Evolutionary conservation across 2,329 filamentous ascomycete genomes (phyloP).

Genomic region (Alternaria infectoria): DNA sequence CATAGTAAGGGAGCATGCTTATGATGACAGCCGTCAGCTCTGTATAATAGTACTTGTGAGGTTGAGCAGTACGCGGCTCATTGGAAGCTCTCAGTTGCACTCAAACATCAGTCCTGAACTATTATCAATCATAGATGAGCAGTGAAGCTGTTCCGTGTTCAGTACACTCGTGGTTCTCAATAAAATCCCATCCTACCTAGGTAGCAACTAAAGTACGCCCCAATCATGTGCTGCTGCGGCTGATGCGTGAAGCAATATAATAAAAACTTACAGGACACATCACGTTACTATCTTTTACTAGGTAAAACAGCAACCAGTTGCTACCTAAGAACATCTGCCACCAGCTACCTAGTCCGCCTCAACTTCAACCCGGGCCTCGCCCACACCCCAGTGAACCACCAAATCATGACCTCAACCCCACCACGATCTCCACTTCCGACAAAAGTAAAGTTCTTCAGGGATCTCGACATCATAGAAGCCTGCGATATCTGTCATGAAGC

Average conservation of each 20-base stretch:
- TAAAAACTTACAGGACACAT: background rate
- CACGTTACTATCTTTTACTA: background rate
- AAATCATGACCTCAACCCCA: background rate
- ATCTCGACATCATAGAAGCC: background rate
- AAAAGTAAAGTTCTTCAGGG: background rate
- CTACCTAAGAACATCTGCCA: too few relatives aligned
- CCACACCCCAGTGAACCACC: background rate
- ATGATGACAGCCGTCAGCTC: background rate
- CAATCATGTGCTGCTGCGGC: too few relatives aligned
- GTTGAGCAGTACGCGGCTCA: background rate
- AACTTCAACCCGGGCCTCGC: background rate
- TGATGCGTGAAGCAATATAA: too few relatives aligned
- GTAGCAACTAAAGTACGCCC: too few relatives aligned
- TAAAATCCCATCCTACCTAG: too few relatives aligned
- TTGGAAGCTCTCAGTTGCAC: background rate
- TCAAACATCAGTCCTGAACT: background rate
- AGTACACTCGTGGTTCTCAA: too few relatives aligned
- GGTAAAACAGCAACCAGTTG: background rate
- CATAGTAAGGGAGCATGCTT: background rate
- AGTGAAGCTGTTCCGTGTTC: too few relatives aligned
- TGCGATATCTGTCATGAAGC: background rate
- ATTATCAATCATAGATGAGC: background rate
- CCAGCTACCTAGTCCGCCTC: background rate
- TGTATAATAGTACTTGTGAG: background rate
- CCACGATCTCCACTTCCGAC: background rate